Evolutionary conservation across 2,329 filamentous ascomycete genomes (phyloP).

Genomic region (Talaromyces sp.): DNA sequence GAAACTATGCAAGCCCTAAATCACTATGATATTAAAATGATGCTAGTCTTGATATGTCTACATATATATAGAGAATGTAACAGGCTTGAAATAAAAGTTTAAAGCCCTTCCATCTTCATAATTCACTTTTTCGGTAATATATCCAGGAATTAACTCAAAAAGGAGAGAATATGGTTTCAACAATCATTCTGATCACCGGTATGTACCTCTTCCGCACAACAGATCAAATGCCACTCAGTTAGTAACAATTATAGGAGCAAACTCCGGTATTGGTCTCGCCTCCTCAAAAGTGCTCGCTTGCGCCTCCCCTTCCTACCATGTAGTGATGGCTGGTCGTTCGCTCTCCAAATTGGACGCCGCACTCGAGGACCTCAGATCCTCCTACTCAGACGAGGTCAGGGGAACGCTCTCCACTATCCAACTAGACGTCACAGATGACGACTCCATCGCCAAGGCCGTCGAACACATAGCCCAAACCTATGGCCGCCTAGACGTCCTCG

Average conservation of each 20-base stretch:
- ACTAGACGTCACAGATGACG: conserved; percentile 14
- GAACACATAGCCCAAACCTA: not conserved
- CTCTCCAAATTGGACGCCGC: conserved; percentile 2
- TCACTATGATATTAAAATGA: not conserved
- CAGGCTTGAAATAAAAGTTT: not conserved
- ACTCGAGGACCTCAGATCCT: not conserved
- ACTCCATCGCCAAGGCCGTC: conserved; percentile 10
- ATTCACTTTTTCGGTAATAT: not conserved
- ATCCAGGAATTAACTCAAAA: not conserved
- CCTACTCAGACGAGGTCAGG: not conserved
- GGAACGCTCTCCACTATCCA: conserved; percentile 9
- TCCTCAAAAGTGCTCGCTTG: conserved; percentile 23
- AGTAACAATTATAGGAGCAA: conserved; percentile 22
- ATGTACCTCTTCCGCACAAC: not conserved
- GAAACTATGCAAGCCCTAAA: not conserved
- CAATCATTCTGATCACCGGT: conserved; percentile 14
- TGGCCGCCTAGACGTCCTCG: conserved; percentile 41
- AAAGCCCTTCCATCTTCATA: too few species aligned
- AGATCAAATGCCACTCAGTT: not conserved
- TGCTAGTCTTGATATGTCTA: not conserved
- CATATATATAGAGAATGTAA: not conserved
- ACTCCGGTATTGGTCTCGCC: conserved; percentile 28
- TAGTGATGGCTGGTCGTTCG: conserved; percentile 9
- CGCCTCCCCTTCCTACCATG: conserved; percentile 18
- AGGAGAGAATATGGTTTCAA: conserved; percentile 1